These are phyloP conservation scores for Diaporthe sp. DNA, from an alignment of 2,329 filamentous ascomycete species.

Conservation along the genomic window DNA sequence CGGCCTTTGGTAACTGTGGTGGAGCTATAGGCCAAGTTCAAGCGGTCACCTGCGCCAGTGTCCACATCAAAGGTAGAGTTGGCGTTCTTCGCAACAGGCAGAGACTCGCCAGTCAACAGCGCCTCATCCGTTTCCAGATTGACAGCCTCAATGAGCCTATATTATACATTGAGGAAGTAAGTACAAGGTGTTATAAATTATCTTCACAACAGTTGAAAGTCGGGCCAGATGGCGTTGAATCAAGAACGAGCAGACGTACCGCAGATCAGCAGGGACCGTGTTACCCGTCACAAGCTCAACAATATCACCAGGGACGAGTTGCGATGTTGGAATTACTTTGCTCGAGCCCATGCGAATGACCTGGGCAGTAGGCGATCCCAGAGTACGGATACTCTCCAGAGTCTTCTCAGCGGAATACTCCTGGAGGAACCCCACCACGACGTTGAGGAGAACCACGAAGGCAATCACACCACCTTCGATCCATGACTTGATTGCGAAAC, in stretches of 20 bases:
- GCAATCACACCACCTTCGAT: slow-evolving; percentile 67
- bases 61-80: not conserved
- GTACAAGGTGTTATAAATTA: not conserved
- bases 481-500: slow-evolving; percentile 63
- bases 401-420: not conserved
- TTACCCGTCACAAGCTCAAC: not conserved
- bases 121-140: not conserved
- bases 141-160: not conserved
- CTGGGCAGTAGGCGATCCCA: not conserved
- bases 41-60: not conserved
- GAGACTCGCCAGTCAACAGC: not conserved
- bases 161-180: not conserved
- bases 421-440: slow-evolving; percentile 46
- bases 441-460: slow-evolving; percentile 64
- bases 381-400: not conserved
- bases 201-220: no score
- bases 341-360: not conserved
- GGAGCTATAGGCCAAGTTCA: not conserved
- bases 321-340: not conserved
- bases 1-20: not conserved
- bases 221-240: not conserved
- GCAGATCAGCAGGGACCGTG: not conserved
- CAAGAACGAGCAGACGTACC: not conserved
- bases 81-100: not conserved
- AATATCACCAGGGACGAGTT: not conserved